Conservation (phyloP, 208 protist genomes). For the Leishmania gerbilli region DNA sequence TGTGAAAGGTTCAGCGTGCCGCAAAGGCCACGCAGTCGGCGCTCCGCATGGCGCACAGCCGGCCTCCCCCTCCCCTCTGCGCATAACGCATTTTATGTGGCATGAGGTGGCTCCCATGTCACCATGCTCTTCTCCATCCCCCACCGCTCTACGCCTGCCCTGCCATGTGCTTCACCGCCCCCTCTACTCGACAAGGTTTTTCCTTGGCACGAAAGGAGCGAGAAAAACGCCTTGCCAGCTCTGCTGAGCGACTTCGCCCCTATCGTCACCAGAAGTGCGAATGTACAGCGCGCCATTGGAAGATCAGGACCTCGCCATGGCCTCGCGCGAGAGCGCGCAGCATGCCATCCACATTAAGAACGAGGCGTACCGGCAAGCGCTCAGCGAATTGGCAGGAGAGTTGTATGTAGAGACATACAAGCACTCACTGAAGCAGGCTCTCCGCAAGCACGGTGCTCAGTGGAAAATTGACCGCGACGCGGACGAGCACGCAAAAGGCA, state of each 20-base stretch:
- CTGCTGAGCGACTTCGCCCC: not conserved
- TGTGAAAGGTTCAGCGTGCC: not conserved
- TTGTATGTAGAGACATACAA: conserved; percentile 66
- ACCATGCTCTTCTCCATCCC: not conserved
- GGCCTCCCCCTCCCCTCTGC: not conserved
- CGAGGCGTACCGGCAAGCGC: conserved; percentile 69
- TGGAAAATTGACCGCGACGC: conserved; percentile 9
- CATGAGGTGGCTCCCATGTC: not conserved
- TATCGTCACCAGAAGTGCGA: not conserved
- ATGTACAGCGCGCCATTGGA: conserved; percentile 9
- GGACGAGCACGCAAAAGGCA: not conserved
- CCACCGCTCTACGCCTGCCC: conserved; percentile 13
- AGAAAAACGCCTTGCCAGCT: not conserved
- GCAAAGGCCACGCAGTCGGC: not conserved
- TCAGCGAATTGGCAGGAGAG: conserved; percentile 76
- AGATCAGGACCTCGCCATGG: conserved; percentile 69
- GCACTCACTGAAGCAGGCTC: conserved; percentile 22
- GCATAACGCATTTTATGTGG: not conserved
- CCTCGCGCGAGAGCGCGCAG: conserved; percentile 51
- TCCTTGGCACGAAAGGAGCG: not conserved
- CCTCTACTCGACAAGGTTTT: not conserved
- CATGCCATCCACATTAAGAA: conserved; percentile 45
- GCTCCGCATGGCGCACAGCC: not conserved
- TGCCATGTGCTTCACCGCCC: not conserved
- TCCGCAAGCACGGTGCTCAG: conserved; percentile 8